These are phyloP conservation scores for Chytriomyces sp. DNA, from an alignment of 192 early-diverging fungal genomes.

Conservation along the genomic window DNA sequence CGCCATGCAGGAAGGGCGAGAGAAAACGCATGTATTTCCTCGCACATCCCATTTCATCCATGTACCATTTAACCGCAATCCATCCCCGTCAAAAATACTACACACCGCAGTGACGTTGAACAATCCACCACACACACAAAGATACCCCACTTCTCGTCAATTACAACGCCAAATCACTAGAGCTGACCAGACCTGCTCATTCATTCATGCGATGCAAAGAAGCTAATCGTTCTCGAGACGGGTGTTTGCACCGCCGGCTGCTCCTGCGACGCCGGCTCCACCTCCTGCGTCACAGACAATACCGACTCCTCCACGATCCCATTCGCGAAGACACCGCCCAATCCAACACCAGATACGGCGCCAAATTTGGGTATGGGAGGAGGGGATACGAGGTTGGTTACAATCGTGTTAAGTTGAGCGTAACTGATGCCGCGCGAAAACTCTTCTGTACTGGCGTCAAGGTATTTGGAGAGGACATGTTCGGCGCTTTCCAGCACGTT, in stretches of 20 bases:
- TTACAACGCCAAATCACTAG: too few species aligned
- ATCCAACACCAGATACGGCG: neutral
- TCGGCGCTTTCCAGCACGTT: neutral
- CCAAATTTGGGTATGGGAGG: conserved; percentile 26
- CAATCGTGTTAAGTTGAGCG: conserved; percentile 10
- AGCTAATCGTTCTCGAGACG: neutral
- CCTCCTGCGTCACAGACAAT: neutral
- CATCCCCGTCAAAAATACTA: too few species aligned
- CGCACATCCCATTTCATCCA: too few species aligned
- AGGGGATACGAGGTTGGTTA: conserved; percentile 7
- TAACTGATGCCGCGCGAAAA: conserved; percentile 22
- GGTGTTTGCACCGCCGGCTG: neutral
- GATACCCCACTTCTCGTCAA: too few species aligned
- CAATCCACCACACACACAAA: too few species aligned
- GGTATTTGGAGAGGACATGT: neutral
- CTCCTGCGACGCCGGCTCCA: neutral
- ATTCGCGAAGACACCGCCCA: neutral
- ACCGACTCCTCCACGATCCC: neutral
- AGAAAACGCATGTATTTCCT: too few species aligned
- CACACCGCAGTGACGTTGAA: too few species aligned
- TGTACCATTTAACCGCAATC: too few species aligned
- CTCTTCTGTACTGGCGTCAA: neutral
- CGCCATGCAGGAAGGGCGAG: too few species aligned
- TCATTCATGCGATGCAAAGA: neutral
- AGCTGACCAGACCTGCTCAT: neutral